Evolutionary conservation across 352 stramenopile genomes (phyloP).

Genomic region (Globisporangium orthogonon): DNA sequence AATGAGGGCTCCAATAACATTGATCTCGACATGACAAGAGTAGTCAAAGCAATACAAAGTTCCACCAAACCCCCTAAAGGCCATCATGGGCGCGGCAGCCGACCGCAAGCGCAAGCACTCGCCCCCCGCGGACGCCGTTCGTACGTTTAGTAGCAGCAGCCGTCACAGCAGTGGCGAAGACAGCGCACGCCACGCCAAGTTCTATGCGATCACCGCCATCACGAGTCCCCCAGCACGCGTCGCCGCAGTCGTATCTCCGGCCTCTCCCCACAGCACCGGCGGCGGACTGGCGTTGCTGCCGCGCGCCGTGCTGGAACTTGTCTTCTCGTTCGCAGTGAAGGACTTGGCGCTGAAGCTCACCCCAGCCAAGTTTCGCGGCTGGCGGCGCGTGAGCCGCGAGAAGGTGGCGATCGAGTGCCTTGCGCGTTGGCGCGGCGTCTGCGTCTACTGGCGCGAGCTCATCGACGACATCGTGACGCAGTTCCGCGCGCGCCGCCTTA

Average conservation of each 20-base stretch:
- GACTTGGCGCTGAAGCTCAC: slow-evolving; percentile 40
- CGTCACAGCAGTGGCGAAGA: background rate
- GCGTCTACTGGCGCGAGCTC: slow-evolving; percentile 38
- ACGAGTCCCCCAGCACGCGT: slow-evolving; percentile 3
- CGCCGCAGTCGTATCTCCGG: no score
- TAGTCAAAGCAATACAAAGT: no score
- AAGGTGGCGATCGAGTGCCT: slow-evolving; percentile 34
- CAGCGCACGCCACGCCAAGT: slow-evolving; percentile 9
- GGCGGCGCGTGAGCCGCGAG: slow-evolving; percentile 27
- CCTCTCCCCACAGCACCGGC: background rate
- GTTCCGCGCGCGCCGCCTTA: slow-evolving; percentile 32
- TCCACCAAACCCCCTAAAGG: no score
- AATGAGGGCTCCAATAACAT: no score
- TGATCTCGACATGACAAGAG: no score
- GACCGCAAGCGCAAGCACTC: slow-evolving; percentile 16
- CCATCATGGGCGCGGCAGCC: background rate
- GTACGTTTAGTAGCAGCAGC: background rate
- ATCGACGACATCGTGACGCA: slow-evolving; percentile 37
- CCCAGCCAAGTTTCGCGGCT: slow-evolving; percentile 38
- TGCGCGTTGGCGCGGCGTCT: slow-evolving; percentile 32
- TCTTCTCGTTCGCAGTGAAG: slow-evolving; percentile 49
- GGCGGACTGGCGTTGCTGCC: slow-evolving; percentile 26
- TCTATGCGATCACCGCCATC: slow-evolving; percentile 15
- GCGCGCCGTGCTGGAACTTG: slow-evolving; percentile 39
- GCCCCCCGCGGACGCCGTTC: background rate